These are phyloP conservation scores for Plasmodium ovale DNA, from an alignment of 169 alveolate species.

Conservation along the genomic window DNA sequence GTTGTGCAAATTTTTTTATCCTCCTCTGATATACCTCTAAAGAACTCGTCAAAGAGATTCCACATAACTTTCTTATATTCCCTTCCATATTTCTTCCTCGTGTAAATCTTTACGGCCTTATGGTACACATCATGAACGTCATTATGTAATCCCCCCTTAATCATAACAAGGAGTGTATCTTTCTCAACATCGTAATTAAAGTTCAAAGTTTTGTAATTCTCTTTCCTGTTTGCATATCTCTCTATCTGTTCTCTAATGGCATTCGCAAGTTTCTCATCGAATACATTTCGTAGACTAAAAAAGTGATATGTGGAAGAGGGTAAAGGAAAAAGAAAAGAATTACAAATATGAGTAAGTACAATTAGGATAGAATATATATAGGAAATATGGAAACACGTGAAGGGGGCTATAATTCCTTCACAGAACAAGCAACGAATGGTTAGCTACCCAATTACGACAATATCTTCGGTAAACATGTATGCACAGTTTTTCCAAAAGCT, in stretches of 20 bases:
- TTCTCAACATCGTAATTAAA: constrained; percentile 7
- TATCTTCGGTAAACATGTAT: constrained; percentile 12
- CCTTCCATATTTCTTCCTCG: constrained; percentile 26
- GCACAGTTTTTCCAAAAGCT: constrained; percentile 1
- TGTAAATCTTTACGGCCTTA: not conserved
- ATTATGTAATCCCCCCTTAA: not conserved
- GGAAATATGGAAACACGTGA: not conserved
- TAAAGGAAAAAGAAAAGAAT: not conserved
- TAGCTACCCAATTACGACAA: constrained; percentile 38
- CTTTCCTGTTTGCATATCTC: not conserved
- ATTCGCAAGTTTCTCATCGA: not conserved
- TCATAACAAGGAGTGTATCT: not conserved
- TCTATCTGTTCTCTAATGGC: not conserved
- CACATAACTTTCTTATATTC: not conserved
- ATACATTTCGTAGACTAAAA: constrained; percentile 1
- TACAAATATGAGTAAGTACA: not conserved
- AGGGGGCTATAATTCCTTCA: not conserved
- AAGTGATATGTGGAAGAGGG: not conserved
- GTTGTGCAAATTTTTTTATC: not conserved
- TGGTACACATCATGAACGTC: constrained; percentile 5
- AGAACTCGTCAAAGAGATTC: constrained; percentile 4
- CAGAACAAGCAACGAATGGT: not conserved
- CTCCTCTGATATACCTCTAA: not conserved
- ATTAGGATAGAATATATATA: not conserved
- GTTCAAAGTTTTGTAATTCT: constrained; percentile 15